These are phyloP conservation scores for Boletus pseudopeckii DNA, from an alignment of 768 basidiomycete genomes.

Conservation along the genomic window DNA sequence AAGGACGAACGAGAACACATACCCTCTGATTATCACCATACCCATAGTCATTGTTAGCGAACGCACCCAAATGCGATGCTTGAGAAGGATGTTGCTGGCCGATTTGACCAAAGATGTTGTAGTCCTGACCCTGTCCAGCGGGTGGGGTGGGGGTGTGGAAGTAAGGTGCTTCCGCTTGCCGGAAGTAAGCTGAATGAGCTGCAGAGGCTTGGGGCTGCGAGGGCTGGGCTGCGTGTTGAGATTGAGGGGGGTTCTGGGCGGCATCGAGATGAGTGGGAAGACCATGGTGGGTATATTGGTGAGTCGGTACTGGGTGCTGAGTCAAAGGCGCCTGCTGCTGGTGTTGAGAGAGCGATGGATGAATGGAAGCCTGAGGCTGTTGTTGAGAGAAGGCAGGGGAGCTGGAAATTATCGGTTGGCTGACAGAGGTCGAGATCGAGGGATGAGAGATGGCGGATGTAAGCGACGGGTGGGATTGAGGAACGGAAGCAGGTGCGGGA, in stretches of 20 bases:
- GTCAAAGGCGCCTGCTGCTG: conserved; percentile 30
- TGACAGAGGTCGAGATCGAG: conserved; percentile 33
- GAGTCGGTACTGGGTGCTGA: conserved; percentile 37
- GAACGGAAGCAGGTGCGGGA: conserved; percentile 12
- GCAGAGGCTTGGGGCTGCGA: conserved; percentile 47
- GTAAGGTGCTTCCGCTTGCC: conserved; percentile 67
- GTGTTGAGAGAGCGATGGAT: conserved; percentile 30
- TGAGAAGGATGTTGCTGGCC: conserved; percentile 54
- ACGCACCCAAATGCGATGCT: conserved; percentile 47
- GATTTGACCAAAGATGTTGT: conserved; percentile 67
- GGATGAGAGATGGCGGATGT: conserved; percentile 31
- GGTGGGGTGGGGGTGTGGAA: conserved; percentile 81
- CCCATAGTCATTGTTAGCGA: conserved; percentile 61
- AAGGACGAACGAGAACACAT: conserved; percentile 23
- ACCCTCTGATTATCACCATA: conserved; percentile 69
- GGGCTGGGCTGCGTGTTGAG: conserved; percentile 40
- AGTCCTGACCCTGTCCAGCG: conserved; percentile 56
- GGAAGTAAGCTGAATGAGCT: conserved; percentile 65
- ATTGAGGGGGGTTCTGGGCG: conserved; percentile 39
- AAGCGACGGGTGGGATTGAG: conserved; percentile 26
- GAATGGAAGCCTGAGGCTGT: conserved; percentile 32
- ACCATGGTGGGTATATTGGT: conserved; percentile 63
- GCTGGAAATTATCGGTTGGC: conserved; percentile 30
- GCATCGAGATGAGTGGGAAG: conserved; percentile 63
- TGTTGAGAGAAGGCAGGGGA: conserved; percentile 28